Conservation (phyloP, 2,329 filamentous ascomycete genomes). For the Ophiostoma australiae region DNA sequence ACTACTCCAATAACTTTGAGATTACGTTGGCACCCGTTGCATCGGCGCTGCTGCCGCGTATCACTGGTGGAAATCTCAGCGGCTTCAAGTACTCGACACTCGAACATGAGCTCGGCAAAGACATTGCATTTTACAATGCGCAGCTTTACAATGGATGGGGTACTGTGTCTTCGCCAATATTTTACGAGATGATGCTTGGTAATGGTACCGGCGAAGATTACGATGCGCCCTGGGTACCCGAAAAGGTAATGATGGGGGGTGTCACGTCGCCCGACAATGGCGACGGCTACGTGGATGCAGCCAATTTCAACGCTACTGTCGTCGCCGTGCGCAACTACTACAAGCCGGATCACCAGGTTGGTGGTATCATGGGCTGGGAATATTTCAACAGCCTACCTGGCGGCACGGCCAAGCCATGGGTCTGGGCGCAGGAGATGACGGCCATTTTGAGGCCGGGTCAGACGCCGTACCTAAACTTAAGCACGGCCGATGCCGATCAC, state of each 20-base stretch:
- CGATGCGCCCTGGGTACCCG: slow-evolving; percentile 54
- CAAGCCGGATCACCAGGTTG: slow-evolving; percentile 53
- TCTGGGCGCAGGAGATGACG: slow-evolving; percentile 71
- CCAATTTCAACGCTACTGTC: slow-evolving; percentile 45
- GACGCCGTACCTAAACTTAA: not conserved
- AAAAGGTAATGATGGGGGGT: slow-evolving; percentile 73
- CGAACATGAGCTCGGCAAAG: slow-evolving; percentile 50
- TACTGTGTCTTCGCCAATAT: slow-evolving; percentile 41
- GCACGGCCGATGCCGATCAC: not conserved
- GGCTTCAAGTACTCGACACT: slow-evolving; percentile 58
- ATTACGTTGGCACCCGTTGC: slow-evolving; percentile 76
- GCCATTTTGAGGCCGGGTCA: slow-evolving; percentile 35
- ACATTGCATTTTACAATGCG: slow-evolving; percentile 79
- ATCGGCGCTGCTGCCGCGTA: slow-evolving; percentile 56
- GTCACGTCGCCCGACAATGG: slow-evolving; percentile 76
- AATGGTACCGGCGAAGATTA: slow-evolving; percentile 42
- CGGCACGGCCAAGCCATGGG: slow-evolving; percentile 59
- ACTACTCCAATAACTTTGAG: slow-evolving; percentile 47
- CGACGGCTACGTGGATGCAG: slow-evolving; percentile 45
- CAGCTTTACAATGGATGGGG: slow-evolving; percentile 95
- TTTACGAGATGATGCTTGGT: slow-evolving; percentile 49
- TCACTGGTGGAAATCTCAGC: slow-evolving; percentile 66
- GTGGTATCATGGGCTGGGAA: slow-evolving; percentile 92
- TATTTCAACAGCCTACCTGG: slow-evolving; percentile 80
- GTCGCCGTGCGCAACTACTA: slow-evolving; percentile 55